Evolutionary conservation across 164 flowering plant species (phyloP), one percentile per base, ranked within the genome.

Genomic region (Dillenia suffruticosa): DNA sequence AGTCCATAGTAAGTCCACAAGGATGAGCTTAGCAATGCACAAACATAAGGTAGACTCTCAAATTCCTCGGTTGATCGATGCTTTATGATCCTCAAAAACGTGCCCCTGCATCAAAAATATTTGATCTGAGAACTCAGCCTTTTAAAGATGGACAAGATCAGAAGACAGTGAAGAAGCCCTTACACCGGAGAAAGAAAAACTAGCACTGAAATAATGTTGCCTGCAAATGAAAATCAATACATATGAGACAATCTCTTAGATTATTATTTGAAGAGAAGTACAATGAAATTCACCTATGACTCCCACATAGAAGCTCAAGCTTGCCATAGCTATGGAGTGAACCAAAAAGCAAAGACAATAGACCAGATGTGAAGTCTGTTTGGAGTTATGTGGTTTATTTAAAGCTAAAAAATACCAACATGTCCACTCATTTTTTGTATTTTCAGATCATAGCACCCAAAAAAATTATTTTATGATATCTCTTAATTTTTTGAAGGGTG

Each of bases 121-220:
- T 57, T 15, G 11, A 46, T 17, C 5, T 12, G 40, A 17, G n/a
- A 57, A 43, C 1, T n/a, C 46, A 43, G 40, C 15, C n/a, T 12
- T 12, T 9, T 14, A 17, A 11, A 6, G 10, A 7, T 17, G 5
- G 14, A 44, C 11, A 45, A 1, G 5, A 11, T 14, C 22, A 2
- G 5, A 44, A 19, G 51, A 40, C 5, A 2, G 32, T 7, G 13
- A 5, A 51, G 8, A 46, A 32, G 8, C 32, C 57, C 79, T 65
- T 74, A 85, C 90, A 67, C 58, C n/a, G 90, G 87, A 57, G 90
- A 70, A 53, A 81, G 84, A 64, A 76, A 83, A 64, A 82, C 62
- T 0, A 85, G 74, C 11, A 80, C 79, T 16, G 87, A 77, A 46
- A 79, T 72, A 49, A 79, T 58, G 69, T 83, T 85, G 61, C 87